phyloP scores from a whole-genome alignment of 257 asterid genomes.

The Solanum corneliomulleri region DNA sequence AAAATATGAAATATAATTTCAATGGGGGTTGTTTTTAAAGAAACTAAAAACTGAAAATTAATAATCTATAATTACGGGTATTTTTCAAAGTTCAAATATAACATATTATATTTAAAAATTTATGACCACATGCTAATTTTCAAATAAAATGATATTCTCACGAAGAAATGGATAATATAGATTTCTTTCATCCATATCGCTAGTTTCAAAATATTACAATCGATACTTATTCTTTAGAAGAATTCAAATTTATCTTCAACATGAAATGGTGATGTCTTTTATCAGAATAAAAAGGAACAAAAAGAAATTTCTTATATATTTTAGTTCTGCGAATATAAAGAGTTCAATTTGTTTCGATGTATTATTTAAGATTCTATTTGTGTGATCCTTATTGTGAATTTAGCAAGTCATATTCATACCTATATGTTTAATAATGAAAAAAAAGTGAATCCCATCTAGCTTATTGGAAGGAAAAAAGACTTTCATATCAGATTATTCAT shows the following conservation, averaged over 20 bases:
- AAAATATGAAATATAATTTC: no score
- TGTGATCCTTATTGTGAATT: neutral
- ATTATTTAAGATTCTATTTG: neutral
- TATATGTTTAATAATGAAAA: no score
- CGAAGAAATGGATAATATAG: no score
- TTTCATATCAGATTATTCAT: fast-evolving
- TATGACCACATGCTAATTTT: neutral
- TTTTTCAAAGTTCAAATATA: no score
- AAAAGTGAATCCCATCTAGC: neutral
- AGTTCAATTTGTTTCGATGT: neutral
- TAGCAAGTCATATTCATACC: neutral
- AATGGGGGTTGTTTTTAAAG: neutral
- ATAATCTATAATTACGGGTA: no score
- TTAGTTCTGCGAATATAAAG: neutral
- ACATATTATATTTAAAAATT: no score
- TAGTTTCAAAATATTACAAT: neutral
- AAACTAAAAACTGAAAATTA: neutral
- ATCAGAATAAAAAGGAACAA: neutral
- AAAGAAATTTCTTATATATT: neutral
- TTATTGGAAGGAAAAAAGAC: neutral
- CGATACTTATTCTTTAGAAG: neutral
- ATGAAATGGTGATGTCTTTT: no score
- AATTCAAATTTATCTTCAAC: no score
- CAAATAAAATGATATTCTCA: neutral
- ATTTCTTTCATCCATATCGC: neutral